phyloP scores from a whole-genome alignment of 306 rosid species.

The Benincasa hispida region DNA sequence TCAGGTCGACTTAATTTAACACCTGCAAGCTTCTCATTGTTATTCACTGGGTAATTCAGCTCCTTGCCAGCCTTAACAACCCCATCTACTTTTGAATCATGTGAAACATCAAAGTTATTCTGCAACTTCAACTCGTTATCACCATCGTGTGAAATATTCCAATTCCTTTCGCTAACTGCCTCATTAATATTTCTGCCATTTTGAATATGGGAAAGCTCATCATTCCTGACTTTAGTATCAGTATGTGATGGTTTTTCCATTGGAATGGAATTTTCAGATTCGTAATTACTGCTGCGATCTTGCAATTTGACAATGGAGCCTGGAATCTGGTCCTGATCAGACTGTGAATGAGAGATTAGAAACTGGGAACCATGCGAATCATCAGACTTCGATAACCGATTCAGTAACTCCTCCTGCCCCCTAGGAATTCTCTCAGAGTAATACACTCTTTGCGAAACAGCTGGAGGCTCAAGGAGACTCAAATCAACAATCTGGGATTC shows the following conservation, averaged over 20 bases:
- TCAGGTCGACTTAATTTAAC: conserved; percentile 30
- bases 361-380: conserved; percentile 57
- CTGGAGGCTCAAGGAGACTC: conserved; percentile 53
- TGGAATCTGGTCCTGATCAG: conserved; percentile 36
- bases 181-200: conserved; percentile 38
- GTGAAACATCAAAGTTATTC: conserved; percentile 21
- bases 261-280: conserved; percentile 25
- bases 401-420: conserved; percentile 71
- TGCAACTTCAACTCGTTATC: conserved; percentile 27
- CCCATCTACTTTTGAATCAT: conserved; percentile 25
- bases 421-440: conserved; percentile 82
- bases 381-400: conserved; percentile 74
- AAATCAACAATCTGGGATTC: conserved; percentile 50
- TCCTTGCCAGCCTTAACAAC: conserved; percentile 23
- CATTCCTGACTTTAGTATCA: conserved; percentile 30
- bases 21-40: conserved; percentile 14
- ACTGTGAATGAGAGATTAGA: conserved; percentile 43
- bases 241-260: conserved; percentile 20
- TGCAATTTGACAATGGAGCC: conserved; percentile 32
- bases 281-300: conserved; percentile 27
- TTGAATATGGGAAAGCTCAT: conserved; percentile 35
- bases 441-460: conserved; percentile 60
- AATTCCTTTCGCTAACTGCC: conserved; percentile 26
- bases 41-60: conserved; percentile 18
- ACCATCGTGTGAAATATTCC: conserved; percentile 32